These are phyloP conservation scores for Ascochyta fabae DNA, from an alignment of 2,329 filamentous ascomycete species.

Conservation along the genomic window DNA sequence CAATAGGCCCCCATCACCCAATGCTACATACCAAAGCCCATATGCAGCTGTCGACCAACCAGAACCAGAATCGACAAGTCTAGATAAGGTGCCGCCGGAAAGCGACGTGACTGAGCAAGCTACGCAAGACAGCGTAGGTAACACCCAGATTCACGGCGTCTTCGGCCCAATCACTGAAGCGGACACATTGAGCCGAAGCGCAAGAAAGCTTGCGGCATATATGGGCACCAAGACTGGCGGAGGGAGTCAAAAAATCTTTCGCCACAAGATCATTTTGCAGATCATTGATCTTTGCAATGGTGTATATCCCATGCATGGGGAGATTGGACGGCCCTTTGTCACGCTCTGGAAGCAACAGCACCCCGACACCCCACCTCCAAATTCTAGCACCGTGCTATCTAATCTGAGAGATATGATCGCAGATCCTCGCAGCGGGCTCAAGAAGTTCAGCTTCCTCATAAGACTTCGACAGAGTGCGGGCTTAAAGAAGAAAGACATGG, in stretches of 20 bases:
- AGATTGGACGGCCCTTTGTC: constrained; percentile 62
- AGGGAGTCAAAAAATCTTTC: constrained; percentile 27
- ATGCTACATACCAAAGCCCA: constrained; percentile 25
- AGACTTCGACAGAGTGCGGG: constrained; percentile 24
- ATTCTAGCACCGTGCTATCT: constrained; percentile 59
- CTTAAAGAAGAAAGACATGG: constrained; percentile 58
- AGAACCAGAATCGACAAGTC: neutral
- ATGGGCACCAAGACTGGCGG: constrained; percentile 27
- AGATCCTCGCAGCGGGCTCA: constrained; percentile 54
- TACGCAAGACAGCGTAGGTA: neutral
- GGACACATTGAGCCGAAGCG: constrained; percentile 6
- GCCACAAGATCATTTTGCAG: constrained; percentile 58
- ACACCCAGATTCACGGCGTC: constrained; percentile 14
- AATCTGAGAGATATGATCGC: constrained; percentile 59
- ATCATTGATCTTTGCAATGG: constrained; percentile 62
- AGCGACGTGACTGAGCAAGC: neutral
- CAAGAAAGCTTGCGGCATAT: constrained; percentile 11
- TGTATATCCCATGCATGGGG: constrained; percentile 61
- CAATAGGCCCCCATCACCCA: constrained; percentile 16
- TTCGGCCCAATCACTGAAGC: constrained; percentile 14
- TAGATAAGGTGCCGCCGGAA: neutral
- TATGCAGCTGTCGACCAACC: constrained; percentile 15
- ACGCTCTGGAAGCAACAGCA: constrained; percentile 59
- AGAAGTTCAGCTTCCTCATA: constrained; percentile 51
- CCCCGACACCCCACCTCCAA: constrained; percentile 53